Base-by-base conservation (phyloP, 2,329 filamentous ascomycete species). In the Cryphonectria carpinicola region DNA sequence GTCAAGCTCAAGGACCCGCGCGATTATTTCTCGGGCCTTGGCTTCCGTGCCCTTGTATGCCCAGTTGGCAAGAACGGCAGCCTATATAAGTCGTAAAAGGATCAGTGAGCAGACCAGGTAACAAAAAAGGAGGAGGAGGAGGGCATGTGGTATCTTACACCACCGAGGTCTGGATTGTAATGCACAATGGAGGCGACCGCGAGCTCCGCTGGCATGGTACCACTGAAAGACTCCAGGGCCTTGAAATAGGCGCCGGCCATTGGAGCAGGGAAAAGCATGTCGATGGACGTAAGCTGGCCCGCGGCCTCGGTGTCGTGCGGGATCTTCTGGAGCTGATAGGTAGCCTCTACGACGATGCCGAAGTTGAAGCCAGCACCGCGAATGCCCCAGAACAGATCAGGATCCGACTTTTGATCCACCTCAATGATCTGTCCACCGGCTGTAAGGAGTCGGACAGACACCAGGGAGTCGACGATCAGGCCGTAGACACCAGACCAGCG, bases 401-500 rank as follows among this genome's bases (percentile, higher is more conserved):
- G 5, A 41, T 88, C 82, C 73, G 86, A 80, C 0, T 75, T 75
- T 11, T 80, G 77, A 1, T 83, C 85, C 77, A 80, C 80, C 0
- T 73, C 78, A 3, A 83, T 76, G 1, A 81, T 73, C 6, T 74
- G 73, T 0, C 81, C 82, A 25, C 79, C 74, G 17, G 82, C 80
- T 2, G 82, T 78, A 0, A 85, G 80, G 6, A 85, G 76, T 39
- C 80, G 75, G 5, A 77, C 79, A 0, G 79, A 79, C 6, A 84
- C 17, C 4, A 86, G 76, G 25, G 79, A 77, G 70, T 86, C 84
- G 13, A 82, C 76, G 3, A 80, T 74, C 14, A 90, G 80, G 0
- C 89, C 90, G 67, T 88, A 80, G 43, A 81, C 79, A 1, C 87
- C 85, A 35, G 82, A 84, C 19, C 90, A 78, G 77, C 85, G 84